Conservation (phyloP, 176 grass and related monocot species). For the Rhynchospora pubera region DNA sequence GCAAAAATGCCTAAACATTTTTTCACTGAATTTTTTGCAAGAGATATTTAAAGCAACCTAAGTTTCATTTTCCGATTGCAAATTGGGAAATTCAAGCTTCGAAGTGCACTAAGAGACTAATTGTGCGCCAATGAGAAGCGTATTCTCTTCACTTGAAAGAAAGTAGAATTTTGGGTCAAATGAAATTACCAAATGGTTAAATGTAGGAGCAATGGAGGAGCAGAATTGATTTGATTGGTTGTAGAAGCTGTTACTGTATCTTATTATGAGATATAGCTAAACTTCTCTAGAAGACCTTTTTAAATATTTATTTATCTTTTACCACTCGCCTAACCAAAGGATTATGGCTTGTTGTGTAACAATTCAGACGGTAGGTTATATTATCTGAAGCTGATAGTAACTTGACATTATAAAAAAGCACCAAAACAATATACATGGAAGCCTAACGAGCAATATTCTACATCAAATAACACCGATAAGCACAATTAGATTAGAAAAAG, state of each 20-base stretch:
- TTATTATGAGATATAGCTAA: neutral
- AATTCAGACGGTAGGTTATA: neutral
- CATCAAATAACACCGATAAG: neutral
- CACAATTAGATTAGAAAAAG: neutral
- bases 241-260: neutral
- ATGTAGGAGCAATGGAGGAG: too few species aligned
- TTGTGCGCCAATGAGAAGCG: neutral
- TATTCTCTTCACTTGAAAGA: neutral
- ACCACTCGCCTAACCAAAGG: neutral
- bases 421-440: neutral
- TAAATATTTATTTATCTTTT: neutral
- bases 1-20: neutral
- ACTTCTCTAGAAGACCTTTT: neutral
- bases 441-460: neutral
- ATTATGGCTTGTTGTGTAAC: neutral
- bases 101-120: neutral
- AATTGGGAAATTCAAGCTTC: neutral
- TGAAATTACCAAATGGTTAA: neutral
- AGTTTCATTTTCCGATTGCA: neutral
- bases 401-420: neutral
- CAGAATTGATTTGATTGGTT: neutral
- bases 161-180: neutral
- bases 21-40: too few species aligned
- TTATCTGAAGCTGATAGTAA: neutral
- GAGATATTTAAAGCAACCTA: neutral